Evolutionary conservation across 805 yeast genomes (phyloP), one percentile per base, ranked within the genome.

Genomic region (Clavispora asparagi): DNA sequence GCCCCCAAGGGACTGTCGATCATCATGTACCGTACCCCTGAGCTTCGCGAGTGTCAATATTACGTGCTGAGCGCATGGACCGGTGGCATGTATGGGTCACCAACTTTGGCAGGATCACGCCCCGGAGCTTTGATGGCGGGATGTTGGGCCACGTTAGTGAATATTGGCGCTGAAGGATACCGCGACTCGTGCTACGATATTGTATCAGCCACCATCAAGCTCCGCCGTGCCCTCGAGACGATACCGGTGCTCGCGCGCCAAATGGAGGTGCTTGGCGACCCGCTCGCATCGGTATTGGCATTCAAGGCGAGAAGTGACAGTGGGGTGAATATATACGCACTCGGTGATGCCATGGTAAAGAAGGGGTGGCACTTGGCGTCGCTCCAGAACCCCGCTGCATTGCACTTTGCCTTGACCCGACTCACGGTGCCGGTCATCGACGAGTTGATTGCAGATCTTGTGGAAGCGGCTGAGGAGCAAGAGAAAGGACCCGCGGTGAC

Each of bases 61-160:
- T 94, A 83, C 63, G 77, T 91, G 28, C 76, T 82, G 43, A 72
- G 88, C 1, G 87, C 83, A 50, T 92, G 99, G 99, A 73, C 82
- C 5, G 99, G 99, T 29, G 99, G 99, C 0, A 72, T 92, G 55
- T 92, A 92, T 61, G 99, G 97, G 0, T 88, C 97, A 0, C 97
- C 98, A 1, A 94, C 98, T 0, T 70, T 94, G 42, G 97, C 98
- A 0, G 99, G 99, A 1, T 87, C 96, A 10, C 78, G 98, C 53
- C 98, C 98, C 0, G 99, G 99, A 41, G 97, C 98, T 0, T 71
- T 92, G 31, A 86, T 90, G 76, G 98, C 86, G n/a, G 98, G 97
- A 0, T 91, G 98, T 64, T 94, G 98, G 97, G 95, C 97, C 0
- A 90, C 97, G 0, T 68, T 92, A 76, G 68, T 92, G 39, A 75